phyloP scores from a whole-genome alignment of 768 basidiomycete genomes.

The Cystobasidium onofrii region DNA sequence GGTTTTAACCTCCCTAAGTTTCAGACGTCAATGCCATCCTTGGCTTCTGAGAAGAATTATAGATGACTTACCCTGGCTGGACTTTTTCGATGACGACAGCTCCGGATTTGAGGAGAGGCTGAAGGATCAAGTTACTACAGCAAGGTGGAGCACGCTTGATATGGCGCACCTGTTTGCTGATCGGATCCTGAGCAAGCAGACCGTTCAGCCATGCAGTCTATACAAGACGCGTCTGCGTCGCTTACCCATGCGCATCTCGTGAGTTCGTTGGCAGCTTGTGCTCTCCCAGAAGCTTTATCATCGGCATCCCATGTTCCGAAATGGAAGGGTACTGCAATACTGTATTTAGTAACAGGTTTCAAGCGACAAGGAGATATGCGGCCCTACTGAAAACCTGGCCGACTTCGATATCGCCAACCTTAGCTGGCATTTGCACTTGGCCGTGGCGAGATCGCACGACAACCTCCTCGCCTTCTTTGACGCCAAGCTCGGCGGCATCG shows the following conservation, averaged over 20 bases:
- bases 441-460: conserved; percentile 34
- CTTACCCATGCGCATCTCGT: conserved; percentile 36
- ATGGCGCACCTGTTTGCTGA: neutral
- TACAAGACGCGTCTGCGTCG: conserved; percentile 2
- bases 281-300: conserved; percentile 31
- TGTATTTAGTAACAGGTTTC: neutral
- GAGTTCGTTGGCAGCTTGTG: conserved; percentile 38
- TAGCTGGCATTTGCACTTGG: conserved; percentile 35
- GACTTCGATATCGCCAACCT: conserved; percentile 34
- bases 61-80: neutral
- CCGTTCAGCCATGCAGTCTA: neutral
- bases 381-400: conserved; percentile 35
- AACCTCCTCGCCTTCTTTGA: conserved; percentile 37
- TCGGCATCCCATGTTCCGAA: conserved; percentile 35
- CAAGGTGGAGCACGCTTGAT: no score
- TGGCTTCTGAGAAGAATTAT: no score
- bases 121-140: no score
- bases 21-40: no score
- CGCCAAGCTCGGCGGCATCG: conserved; percentile 33
- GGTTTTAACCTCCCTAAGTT: neutral
- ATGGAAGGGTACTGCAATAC: conserved; percentile 36
- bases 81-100: conserved; percentile 33
- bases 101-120: conserved; percentile 22
- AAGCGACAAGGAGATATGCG: no score
- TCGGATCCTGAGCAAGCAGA: neutral